These are phyloP conservation scores for Tricholoma terreum DNA, from an alignment of 768 basidiomycete species.

Conservation along the genomic window DNA sequence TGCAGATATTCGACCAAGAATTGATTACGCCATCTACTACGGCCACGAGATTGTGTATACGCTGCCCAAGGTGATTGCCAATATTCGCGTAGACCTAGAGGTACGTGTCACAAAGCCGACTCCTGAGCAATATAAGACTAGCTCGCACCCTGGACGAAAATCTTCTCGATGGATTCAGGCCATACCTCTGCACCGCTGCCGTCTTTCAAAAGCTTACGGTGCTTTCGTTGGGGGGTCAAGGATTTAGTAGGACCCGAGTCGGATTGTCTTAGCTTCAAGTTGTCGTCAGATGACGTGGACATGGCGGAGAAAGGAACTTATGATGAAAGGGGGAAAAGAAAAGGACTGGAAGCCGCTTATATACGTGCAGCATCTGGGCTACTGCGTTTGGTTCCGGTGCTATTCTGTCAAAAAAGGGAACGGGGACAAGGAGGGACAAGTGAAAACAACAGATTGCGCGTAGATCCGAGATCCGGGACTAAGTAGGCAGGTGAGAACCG, in stretches of 20 bases:
- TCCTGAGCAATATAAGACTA: conserved; percentile 2
- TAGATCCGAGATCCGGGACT: conserved; percentile 50
- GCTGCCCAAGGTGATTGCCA: conserved; percentile 81
- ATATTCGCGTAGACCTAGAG: conserved; percentile 66
- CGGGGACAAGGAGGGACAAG: conserved; percentile 20
- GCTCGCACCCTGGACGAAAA: conserved; percentile 68
- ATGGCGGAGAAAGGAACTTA: conserved; percentile 25
- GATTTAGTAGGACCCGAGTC: conserved; percentile 28
- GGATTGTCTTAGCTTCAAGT: conserved; percentile 29
- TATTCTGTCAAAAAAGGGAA: conserved; percentile 24
- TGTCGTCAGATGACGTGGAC: conserved; percentile 15
- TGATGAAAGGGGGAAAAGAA: conserved; percentile 11
- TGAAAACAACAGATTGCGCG: too few species aligned
- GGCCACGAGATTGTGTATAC: conserved; percentile 66
- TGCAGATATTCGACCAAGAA: conserved; percentile 80
- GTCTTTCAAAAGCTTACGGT: conserved; percentile 82
- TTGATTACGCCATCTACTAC: conserved; percentile 81
- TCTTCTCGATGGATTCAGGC: conserved; percentile 73
- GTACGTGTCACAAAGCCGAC: conserved; percentile 4
- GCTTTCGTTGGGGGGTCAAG: conserved; percentile 76
- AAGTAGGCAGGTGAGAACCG: conserved; percentile 51
- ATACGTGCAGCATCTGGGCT: conserved; percentile 25
- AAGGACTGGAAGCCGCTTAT: conserved; percentile 25
- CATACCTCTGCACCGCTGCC: conserved; percentile 75
- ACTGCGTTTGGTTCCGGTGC: conserved; percentile 16